Evolutionary conservation across 164 flowering plant genomes (phyloP).

Genomic region (Hamamelis virginiana): DNA sequence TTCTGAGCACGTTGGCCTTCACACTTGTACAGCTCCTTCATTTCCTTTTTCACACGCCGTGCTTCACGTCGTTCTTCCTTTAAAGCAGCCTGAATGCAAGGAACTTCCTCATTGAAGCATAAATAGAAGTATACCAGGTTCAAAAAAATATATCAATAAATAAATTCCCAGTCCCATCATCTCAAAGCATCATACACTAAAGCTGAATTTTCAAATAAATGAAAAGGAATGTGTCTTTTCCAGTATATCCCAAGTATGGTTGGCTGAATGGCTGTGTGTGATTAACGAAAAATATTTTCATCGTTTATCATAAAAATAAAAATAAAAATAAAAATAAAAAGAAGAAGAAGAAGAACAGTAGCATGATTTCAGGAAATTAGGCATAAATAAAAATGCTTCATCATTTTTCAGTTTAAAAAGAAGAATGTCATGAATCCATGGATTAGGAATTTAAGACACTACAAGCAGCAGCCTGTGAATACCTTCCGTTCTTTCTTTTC

Average conservation of each 20-base stretch:
- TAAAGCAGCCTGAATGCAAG: conserved; percentile 66
- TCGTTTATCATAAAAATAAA: too few species aligned
- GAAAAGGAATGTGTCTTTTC: too few species aligned
- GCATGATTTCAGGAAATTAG: neutral
- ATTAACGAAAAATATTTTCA: too few species aligned
- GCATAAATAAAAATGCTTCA: neutral
- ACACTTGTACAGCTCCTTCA: conserved; percentile 59
- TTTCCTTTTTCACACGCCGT: conserved; percentile 68
- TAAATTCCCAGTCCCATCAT: too few species aligned
- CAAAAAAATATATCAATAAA: too few species aligned
- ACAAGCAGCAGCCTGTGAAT: conserved; percentile 6
- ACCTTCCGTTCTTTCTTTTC: conserved; percentile 98
- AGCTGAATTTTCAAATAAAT: too few species aligned
- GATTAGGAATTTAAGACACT: neutral
- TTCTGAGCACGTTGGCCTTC: conserved; percentile 81
- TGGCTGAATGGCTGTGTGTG: too few species aligned
- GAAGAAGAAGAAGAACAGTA: neutral
- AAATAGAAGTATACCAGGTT: neutral
- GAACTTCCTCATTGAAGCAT: conserved; percentile 4
- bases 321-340: too few species aligned
- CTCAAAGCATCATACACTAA: too few species aligned
- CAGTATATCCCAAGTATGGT: too few species aligned
- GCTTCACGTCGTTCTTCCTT: conserved; percentile 88
- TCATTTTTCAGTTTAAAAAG: neutral
- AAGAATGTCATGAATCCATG: neutral